Evolutionary conservation across 2,329 filamentous ascomycete genomes (phyloP), one percentile per base, ranked within the genome.

Genomic region (Aspergillus aculeatinus): DNA sequence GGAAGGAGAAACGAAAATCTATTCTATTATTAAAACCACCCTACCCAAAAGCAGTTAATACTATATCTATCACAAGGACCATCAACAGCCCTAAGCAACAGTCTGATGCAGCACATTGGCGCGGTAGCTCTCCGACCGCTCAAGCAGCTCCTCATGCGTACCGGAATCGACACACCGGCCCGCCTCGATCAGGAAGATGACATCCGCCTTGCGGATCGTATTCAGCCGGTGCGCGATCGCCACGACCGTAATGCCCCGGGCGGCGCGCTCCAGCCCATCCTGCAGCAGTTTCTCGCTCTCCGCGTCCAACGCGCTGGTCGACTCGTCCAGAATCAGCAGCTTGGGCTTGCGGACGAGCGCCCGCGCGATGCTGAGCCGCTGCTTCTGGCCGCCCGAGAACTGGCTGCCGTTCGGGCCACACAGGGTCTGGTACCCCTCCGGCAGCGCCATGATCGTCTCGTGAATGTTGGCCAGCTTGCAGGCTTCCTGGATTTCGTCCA

Each of bases 401-500:
- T 80, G 79, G 10, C 79, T 79, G 2, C 85, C 84, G 57, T 83
- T 82, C 42, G 81, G 81, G 29, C 82, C 83, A 52, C 85, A 76
- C n/a, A 78, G 59, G 0, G 88, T 90, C 12, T 88, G 76, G 68
- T 91, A 91, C 0, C 87, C 87, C 14, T 88, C 76, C 0, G 87
- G 87, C 16, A 91, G 76, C 0, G 80, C 75, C 59, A 79, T 76
- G 65, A 91, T 88, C 25, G 84, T 85, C 27, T 90, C 86, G 73
- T 91, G 87, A 63, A 91, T 89, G 68, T 89, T 89, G 39, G 88
- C 88, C 16, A 89, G 75, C 59, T 82, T 82, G 69, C 88, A 90
- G 0, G 88, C 88, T 56, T 85, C 83, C 63, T 87, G 81, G 50
- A 91, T 86, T 51, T 90, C 87, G 9, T 79, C 82, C 49, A 85